Percentiles rank a stretch among this genome's conserved stretches.
phyloP scores from a whole-genome alignment of 805 yeast species.

The Candida glaebosa region DNA sequence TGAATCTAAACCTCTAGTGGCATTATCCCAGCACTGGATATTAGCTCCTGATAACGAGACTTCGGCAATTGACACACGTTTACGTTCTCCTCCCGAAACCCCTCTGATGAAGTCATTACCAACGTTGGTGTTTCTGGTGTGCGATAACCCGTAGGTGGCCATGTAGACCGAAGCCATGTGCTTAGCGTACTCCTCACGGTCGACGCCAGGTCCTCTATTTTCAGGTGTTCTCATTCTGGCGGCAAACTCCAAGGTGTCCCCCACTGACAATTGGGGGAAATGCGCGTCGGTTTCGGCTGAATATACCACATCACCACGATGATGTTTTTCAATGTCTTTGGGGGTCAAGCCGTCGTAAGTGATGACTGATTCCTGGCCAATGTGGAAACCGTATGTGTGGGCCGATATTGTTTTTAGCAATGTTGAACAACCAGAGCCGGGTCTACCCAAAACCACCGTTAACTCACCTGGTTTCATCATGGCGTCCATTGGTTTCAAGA shows the following conservation, averaged over 20 bases:
- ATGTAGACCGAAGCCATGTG: slow-evolving; percentile 41
- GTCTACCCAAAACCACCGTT: slow-evolving; percentile 40
- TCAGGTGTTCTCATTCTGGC: slow-evolving; percentile 46
- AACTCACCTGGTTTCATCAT: slow-evolving; percentile 36
- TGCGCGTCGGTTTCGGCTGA: slow-evolving; percentile 56
- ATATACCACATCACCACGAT: slow-evolving; percentile 37
- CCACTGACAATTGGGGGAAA: slow-evolving; percentile 54
- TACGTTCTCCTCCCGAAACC: slow-evolving; percentile 84
- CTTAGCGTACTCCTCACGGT: slow-evolving; percentile 32
- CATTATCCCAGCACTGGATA: slow-evolving; percentile 61
- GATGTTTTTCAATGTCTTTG: slow-evolving; percentile 23
- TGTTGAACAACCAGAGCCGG: slow-evolving; percentile 42
- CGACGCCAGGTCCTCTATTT: slow-evolving; percentile 33
- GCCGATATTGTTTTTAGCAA: slow-evolving; percentile 36
- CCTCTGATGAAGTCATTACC: slow-evolving; percentile 67
- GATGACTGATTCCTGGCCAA: slow-evolving; percentile 28
- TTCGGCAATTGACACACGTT: slow-evolving; percentile 81
- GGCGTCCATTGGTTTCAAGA: slow-evolving; percentile 32
- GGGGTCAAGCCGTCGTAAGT: slow-evolving; percentile 33
- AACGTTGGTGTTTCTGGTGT: slow-evolving; percentile 55
- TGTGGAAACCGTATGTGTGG: slow-evolving; percentile 35
- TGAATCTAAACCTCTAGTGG: slow-evolving; percentile 82
- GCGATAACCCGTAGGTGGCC: slow-evolving; percentile 48
- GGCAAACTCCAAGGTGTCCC: slow-evolving; percentile 55
- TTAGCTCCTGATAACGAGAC: slow-evolving; percentile 62